phyloP scores from a whole-genome alignment of 306 rosid species.

The Lathyrus sativus region DNA sequence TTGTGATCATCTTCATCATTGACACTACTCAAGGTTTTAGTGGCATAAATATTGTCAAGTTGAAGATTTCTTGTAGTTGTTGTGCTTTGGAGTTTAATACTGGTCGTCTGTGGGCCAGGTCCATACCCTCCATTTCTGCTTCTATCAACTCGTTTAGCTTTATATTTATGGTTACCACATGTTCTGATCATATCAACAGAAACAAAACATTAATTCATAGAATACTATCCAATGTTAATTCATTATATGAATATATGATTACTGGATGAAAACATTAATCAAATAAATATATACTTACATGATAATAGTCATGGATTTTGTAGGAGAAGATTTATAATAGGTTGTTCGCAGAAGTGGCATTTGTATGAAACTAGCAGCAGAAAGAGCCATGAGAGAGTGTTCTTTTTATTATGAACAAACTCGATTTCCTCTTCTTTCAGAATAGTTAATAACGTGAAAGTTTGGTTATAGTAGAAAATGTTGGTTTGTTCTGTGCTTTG shows the following conservation, averaged over 20 bases:
- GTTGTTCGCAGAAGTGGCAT: neutral
- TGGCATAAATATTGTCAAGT: neutral
- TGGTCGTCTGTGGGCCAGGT: neutral
- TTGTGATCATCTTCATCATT: neutral
- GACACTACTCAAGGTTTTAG: neutral
- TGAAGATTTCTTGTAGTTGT: neutral
- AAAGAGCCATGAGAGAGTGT: constrained; percentile 1
- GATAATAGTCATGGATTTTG: neutral
- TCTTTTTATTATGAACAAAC: neutral
- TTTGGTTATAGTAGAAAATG: neutral
- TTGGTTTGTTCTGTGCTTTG: neutral
- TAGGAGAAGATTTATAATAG: neutral
- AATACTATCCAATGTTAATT: too few species aligned
- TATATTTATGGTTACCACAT: too few species aligned
- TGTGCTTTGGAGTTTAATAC: neutral
- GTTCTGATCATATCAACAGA: too few species aligned
- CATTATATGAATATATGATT: too few species aligned
- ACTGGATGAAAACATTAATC: too few species aligned
- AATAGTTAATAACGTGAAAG: neutral
- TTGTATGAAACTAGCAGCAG: neutral
- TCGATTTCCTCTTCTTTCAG: neutral
- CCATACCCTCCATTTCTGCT: neutral
- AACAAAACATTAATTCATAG: too few species aligned
- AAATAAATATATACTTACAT: neutral
- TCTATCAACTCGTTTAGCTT: too few species aligned